Base-by-base conservation (phyloP, 371 early-diverging fungal species). In the Circinella umbellata region DNA sequence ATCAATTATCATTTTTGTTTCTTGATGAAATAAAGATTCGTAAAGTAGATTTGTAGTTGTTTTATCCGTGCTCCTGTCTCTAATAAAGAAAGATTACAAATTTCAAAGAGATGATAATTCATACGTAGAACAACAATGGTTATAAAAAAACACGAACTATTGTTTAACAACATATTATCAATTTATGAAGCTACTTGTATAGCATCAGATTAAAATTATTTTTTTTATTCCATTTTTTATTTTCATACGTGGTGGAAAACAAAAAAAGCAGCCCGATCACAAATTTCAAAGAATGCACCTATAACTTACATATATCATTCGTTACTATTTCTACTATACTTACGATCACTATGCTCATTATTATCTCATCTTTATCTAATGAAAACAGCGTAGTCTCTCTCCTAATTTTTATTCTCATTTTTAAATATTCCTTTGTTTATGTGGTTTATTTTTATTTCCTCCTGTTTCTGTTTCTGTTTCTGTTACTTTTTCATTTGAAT, bases 251-350 rank as follows among this genome's bases (percentile, higher is more conserved):
- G 47, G 1, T 15, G 14, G 15, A 15, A 8, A 3, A n/a, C 51
- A 13, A 57, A 57, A 57, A 42, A 42, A 1, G 6, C 14, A 34
- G 57, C 57, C 57, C 5, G 14, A 57, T 57, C 20, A 57, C 7
- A 34, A 57, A 57, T 57, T 57, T 57, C 35, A 57, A 57, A 57
- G 57, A 57, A 57, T 57, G 57, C 27, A 51, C 15, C 8, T 51
- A 13, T 51, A n/a, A 27, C 27, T 2, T 51, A 51, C n/a, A 51
- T 47, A 47, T 47, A 47, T 47, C 9, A 9, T 47, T 11, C 47
- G 3, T n/a, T 51, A n/a, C 15, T n/a, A n/a, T 51, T 5, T 0
- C 51, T 10, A 34, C 57, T 18, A 57, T 57, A 57, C 57, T 53
- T 15, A 53, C 53, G 6, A 18, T 4, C 9, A 53, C 9, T 15